Evolutionary conservation across 345 rosid genomes (phyloP), one percentile per base, ranked within the genome.

Genomic region (Rhizophora mangle): DNA sequence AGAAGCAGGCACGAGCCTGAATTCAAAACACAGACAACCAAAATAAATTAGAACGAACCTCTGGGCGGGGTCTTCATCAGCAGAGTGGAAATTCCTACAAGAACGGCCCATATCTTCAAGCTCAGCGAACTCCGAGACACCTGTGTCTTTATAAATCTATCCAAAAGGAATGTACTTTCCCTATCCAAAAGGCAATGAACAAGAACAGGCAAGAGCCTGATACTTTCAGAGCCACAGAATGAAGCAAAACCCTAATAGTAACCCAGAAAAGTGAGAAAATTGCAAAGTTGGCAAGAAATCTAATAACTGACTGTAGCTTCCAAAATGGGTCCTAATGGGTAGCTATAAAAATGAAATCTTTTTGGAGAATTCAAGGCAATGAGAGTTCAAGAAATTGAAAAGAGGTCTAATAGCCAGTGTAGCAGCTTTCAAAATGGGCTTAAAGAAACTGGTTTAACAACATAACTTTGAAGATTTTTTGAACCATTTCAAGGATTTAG

Each of bases 21-120:
- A 29, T 65, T 64, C 26, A 29, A 19, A 19, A 65, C 22, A 68
- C 53, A 9, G 20, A 6, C 26, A 63, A 60, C 52, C 24, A 30
- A 56, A 73, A 18, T 15, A 56, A 65, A 66, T 22, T 4, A 60
- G 21, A 74, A 39, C 70, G 58, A 60, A 94, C 99, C 98, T 90
- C 79, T 89, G 96, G 59, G 89, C 87, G 54, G 97, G 96, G 82
- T 95, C 99, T 65, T 95, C 99, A 72, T 87, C 94, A 69, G 79
- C 72, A 68, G 96, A 82, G 77, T 86, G 89, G 72, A 92, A 88
- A 79, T 94, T 94, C 32, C 95, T 97, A 9, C 99, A 94, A 77
- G 96, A 92, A 60, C 99, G 99, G 72, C 96, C 98, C 98, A 95
- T 92, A 67, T 74, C 57, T 64, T 64, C 62, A 72, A 72, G 79